Evolutionary conservation across 2,329 filamentous ascomycete genomes (phyloP), one percentile per base, ranked within the genome.

Genomic region (Aspergillus caelatus): DNA sequence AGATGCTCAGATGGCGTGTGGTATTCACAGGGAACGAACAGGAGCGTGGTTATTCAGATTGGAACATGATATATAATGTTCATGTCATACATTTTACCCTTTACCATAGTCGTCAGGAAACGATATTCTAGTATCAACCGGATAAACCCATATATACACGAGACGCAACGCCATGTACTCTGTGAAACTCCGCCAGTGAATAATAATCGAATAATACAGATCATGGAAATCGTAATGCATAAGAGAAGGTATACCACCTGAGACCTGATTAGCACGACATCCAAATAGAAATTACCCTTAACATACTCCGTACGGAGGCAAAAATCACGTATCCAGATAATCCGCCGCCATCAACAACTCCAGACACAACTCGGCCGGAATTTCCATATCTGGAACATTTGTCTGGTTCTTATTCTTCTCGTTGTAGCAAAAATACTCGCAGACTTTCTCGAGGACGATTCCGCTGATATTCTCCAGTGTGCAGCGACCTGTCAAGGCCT

Each of bases 351-450:
- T 88, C 71, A 90, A 74, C 65, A 91, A 70, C 73, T 90, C 88
- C 68, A 91, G 70, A 69, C 87, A 89, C 58, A 90, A 72, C 77
- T 90, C 88, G 2, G 86, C 81, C 8, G 87, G 86, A 26, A 90
- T 85, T 52, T 90, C 87, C 84, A 89, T 88, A 69, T 91, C 88
- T 0, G 87, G 83, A 11, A 90, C 87, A 62, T 88, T 86, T 54
- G 80, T 83, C 62, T 82, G 80, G 53, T 87, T 81, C 67, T 85
- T 84, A 72, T 89, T 80, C 76, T 88, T 89, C 69, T 90, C 84
- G 67, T 88, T 86, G 78, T 90, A 90, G 75, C 88, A 89, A 52
- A 91, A 83, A 72, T 91, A 91, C 73, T 90, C 87, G 82, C 88
- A 90, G 59, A 91, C 86, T 74, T 89, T 89, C 71, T 90, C 88